Base-by-base conservation (phyloP, 2,329 filamentous ascomycete species). In the Neoscytalidium dimidiatum region DNA sequence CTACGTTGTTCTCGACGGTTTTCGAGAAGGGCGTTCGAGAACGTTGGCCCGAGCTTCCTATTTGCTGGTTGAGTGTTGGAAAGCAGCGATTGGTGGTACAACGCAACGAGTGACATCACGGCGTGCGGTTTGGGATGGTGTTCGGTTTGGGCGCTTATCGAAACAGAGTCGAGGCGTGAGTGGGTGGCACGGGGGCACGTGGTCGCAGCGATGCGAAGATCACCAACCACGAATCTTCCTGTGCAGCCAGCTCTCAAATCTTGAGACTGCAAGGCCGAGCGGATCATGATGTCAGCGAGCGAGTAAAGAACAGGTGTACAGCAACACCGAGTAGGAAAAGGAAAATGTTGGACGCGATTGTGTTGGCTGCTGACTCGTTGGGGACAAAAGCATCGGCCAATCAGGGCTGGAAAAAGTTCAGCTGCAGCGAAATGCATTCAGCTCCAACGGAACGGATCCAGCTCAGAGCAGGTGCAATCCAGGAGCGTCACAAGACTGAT, bases 101-200 rank as follows among this genome's bases (percentile, higher is more conserved):
- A n/a, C 31, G 41, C 28, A 41, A 33, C 56, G 56, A 48, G 46
- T 60, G 56, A 60, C 56, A 60, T 60, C 56, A 60, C 38, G 21
- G 41, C 56, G 4, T 46, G 11, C n/a, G 17, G 23, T 14, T 60
- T 46, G 46, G 46, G 41, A 41, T 14, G 23, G 56, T 46, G 56
- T 44, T 46, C 41, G 56, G 6, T 41, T 26, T 46, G 56, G 56
- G 56, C 56, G 56, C 56, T 60, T 60, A 60, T 43, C 56, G n/a
- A 60, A 44, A 43, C 56, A 60, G 28, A 23, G 21, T 26, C 28
- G 23, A 31, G 35, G 13, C 35, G 26, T n/a, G 14, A 21, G 48
- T 21, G 35, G 7, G 35, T 58, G 38, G 35, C 53, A 43, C 38
- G 35, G 29, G 13, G 35, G 56, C 56, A 60, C 56, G 56, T 48